Evolutionary conservation across 768 basidiomycete genomes (phyloP), one percentile per base, ranked within the genome.

Genomic region (Rubroboletus satanas): DNA sequence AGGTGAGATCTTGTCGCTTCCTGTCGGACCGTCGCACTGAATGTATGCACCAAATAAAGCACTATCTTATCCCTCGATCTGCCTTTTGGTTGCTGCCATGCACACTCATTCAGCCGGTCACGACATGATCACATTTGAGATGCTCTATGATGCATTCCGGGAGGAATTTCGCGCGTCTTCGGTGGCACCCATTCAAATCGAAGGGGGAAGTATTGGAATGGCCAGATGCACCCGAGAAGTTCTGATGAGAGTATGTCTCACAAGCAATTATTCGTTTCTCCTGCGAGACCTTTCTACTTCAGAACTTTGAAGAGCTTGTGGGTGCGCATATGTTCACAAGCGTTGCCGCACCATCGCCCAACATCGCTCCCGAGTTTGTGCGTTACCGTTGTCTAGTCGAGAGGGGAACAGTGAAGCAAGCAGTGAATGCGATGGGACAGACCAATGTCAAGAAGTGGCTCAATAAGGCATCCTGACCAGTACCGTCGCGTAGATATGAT

Each of bases 111-210:
- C 84, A 10, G 82, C 83, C 7, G 94, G 94, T 0, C 87, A 93
- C 55, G 78, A 87, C 18, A 73, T 74, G 14, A 85, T 97, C 71
- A 98, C 90, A 31, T 96, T 98, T 66, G 92, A 95, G 63, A 93
- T 95, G 85, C 79, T 96, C 8, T 79, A 88, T 57, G 89, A 91
- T 49, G 77, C 78, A 32, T 93, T 94, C 67, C 82, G 83, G 21
- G 81, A 85, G 57, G 88, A 90, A 70, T 79, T 88, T 18, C 83
- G 86, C 21, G 77, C 83, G 21, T 87, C 89, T 7, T 77, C 78
- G 10, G 81, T 85, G 8, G 88, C 89, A 0, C 90, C 91, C 1
- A 81, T 93, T 18, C 84, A 86, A 49, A 68, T 90, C 41, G 82
- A 83, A 58, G 87, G 90, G 9, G 84, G 88, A 21, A 80, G 80